phyloP scores from a whole-genome alignment of 768 basidiomycete species.

The Cystobasidium onofrii region DNA sequence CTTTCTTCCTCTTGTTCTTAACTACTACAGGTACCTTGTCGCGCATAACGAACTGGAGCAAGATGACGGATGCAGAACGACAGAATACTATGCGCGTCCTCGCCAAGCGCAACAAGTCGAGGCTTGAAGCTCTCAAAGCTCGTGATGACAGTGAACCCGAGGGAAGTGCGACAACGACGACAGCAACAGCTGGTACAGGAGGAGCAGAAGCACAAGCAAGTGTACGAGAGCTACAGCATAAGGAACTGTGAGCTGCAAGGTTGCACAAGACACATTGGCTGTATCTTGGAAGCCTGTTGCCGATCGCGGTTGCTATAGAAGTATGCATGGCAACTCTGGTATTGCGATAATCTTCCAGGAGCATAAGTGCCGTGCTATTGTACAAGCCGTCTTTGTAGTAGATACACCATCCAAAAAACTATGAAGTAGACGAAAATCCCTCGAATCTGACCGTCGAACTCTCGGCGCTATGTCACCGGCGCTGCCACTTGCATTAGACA shows the following conservation, averaged over 20 bases:
- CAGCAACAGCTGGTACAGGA: background rate
- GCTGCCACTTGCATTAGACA: background rate
- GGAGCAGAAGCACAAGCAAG: background rate
- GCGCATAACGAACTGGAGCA: constrained; percentile 18
- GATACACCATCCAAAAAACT: no score
- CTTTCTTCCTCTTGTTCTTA: background rate
- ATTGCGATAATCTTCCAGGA: no score
- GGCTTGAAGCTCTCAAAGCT: constrained; percentile 13
- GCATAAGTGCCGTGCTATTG: no score
- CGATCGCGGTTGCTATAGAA: no score
- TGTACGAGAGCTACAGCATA: no score
- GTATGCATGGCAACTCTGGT: no score
- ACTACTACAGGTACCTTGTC: constrained; percentile 15
- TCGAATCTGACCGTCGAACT: no score
- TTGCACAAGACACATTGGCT: no score
- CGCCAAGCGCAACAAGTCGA: constrained; percentile 19
- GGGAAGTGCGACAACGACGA: background rate
- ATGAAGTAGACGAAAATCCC: no score
- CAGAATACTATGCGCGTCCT: constrained; percentile 8
- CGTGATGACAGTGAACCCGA: background rate
- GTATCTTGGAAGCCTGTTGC: no score
- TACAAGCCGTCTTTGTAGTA: no score
- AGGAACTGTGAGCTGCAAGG: no score
- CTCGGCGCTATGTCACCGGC: background rate
- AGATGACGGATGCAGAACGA: constrained; percentile 19